A percentile compares a stretch with the other conserved stretches of the same genome.
These are phyloP conservation scores for Puccinia hordei DNA, from an alignment of 1,284 basidiomycete species.

Conservation along the genomic window DNA sequence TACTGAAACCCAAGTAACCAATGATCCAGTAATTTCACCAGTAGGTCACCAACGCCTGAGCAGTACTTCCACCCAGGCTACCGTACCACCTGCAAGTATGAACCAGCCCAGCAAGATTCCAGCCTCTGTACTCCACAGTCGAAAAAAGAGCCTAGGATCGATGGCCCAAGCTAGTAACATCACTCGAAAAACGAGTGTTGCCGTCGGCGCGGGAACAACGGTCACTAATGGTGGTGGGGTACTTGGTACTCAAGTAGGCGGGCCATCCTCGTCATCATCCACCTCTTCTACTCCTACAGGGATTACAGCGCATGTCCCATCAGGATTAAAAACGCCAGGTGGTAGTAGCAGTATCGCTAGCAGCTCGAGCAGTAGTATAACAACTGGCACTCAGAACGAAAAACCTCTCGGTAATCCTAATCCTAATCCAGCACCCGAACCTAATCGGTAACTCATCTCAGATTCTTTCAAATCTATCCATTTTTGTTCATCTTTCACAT, in stretches of 20 bases:
- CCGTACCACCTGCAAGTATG: constrained; percentile 6
- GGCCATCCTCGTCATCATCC: neutral
- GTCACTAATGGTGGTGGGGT: neutral
- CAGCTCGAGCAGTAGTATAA: constrained; percentile 11
- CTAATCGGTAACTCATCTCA: neutral
- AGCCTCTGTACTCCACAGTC: constrained; percentile 19
- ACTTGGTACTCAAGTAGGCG: neutral
- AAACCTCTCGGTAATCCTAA: neutral
- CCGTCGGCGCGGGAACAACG: neutral
- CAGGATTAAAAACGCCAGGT: constrained; percentile 15
- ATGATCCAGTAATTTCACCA: constrained; percentile 10
- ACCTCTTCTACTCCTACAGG: constrained; percentile 10
- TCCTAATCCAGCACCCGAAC: neutral
- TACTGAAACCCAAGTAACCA: neutral
- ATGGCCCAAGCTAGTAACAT: neutral
- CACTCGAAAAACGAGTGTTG: constrained; percentile 15
- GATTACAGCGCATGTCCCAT: neutral
- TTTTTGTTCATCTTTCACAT: too few species aligned
- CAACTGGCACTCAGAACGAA: constrained; percentile 8
- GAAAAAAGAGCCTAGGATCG: constrained; percentile 34
- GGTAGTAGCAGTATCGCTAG: neutral
- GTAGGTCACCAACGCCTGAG: constrained; percentile 26
- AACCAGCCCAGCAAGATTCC: constrained; percentile 33
- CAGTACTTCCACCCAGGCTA: constrained; percentile 33
- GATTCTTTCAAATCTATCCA: neutral